phyloP scores from a whole-genome alignment of 768 basidiomycete species.

The Xerocomellus amylosporus region DNA sequence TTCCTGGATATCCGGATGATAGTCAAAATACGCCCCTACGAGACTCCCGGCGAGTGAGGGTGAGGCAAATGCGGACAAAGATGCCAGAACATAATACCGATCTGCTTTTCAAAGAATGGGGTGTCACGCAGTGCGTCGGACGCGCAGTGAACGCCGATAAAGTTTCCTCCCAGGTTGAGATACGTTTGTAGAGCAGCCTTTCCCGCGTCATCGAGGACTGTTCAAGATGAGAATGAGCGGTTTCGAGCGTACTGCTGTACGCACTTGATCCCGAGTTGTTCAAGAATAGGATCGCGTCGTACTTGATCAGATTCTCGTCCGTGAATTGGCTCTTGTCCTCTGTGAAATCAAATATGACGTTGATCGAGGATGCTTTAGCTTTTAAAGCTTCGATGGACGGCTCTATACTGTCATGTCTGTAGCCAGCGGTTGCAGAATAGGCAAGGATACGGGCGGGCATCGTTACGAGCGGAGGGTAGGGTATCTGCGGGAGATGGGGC shows the following conservation, averaged over 20 bases:
- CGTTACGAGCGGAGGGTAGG: neutral
- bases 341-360: conserved; percentile 58
- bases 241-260: conserved; percentile 10
- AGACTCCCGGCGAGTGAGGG: neutral
- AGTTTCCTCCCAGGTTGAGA: conserved; percentile 66
- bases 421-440: conserved; percentile 60
- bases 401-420: conserved; percentile 74
- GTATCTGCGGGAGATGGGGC: neutral
- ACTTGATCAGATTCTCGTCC: conserved; percentile 49
- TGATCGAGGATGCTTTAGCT: conserved; percentile 41
- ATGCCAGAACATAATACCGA: conserved; percentile 41
- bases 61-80: neutral
- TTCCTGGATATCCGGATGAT: conserved; percentile 62
- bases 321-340: conserved; percentile 61
- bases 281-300: conserved; percentile 68
- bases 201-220: conserved; percentile 57
- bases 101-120: conserved; percentile 53
- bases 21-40: conserved; percentile 65
- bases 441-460: conserved; percentile 47
- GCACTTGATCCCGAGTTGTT: conserved; percentile 66
- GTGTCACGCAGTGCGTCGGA: conserved; percentile 58
- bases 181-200: conserved; percentile 63
- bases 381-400: conserved; percentile 59
- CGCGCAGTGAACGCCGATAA: conserved; percentile 66
- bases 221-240: neutral